phyloP scores from a whole-genome alignment of 2,329 filamentous ascomycete species.

The Talaromyces sp. region DNA sequence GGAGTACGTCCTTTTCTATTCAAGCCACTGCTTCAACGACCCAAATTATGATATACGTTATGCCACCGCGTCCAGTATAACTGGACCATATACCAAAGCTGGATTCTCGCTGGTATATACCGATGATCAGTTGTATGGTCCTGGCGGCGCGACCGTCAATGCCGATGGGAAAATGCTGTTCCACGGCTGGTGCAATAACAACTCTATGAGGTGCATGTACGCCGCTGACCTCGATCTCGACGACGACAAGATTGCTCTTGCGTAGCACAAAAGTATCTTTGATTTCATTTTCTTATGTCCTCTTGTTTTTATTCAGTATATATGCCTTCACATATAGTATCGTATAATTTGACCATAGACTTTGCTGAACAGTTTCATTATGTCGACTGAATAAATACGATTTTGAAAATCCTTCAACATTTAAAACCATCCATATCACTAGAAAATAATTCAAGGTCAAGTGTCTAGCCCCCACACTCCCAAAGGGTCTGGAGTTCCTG shows the following conservation, averaged over 20 bases:
- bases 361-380: not conserved
- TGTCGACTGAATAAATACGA: not conserved
- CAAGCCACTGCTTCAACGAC: slow-evolving; percentile 53
- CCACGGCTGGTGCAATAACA: slow-evolving; percentile 23
- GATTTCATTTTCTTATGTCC: not conserved
- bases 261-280: not conserved
- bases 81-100: slow-evolving; percentile 34
- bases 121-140: slow-evolving; percentile 22
- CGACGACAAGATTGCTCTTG: not conserved
- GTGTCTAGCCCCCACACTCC: slow-evolving; percentile 36
- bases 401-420: not conserved
- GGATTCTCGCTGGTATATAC: slow-evolving; percentile 28
- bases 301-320: not conserved
- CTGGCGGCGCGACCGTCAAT: slow-evolving; percentile 27
- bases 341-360: not conserved
- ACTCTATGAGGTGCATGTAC: slow-evolving; percentile 24
- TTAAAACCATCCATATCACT: not conserved
- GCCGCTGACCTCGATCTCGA: slow-evolving; percentile 20
- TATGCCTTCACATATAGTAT: not conserved
- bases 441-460: not conserved
- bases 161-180: slow-evolving; percentile 29
- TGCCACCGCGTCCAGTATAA: slow-evolving; percentile 41
- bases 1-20: slow-evolving; percentile 58
- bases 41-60: slow-evolving; percentile 55
- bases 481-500: slow-evolving; percentile 28